phyloP scores from a whole-genome alignment of 2,329 filamentous ascomycete species.

The Aspergillus terreus region DNA sequence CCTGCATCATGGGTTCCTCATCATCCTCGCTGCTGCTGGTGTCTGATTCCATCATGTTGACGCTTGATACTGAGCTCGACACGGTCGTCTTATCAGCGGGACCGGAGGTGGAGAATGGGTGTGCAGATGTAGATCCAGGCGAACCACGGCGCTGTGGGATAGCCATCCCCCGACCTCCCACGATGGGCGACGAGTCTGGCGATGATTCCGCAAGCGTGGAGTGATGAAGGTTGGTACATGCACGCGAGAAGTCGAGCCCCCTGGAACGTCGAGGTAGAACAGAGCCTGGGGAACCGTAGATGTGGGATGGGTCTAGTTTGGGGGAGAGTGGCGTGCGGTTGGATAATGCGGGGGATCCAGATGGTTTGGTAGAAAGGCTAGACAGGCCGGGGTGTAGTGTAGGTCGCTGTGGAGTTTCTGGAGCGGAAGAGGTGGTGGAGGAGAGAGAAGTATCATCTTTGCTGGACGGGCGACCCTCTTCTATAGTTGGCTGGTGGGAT shows the following conservation, averaged over 20 bases:
- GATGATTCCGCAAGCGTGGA: conserved; percentile 89
- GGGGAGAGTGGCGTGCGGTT: conserved; percentile 72
- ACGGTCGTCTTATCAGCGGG: conserved; percentile 67
- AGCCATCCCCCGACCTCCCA: conserved; percentile 63
- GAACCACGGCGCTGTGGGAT: conserved; percentile 58
- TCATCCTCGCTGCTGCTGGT: conserved; percentile 68
- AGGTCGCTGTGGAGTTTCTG: conserved; percentile 70
- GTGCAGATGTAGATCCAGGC: conserved; percentile 55
- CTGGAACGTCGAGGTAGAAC: conserved; percentile 84
- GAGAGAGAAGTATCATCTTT: conserved; percentile 65
- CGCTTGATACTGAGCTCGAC: conserved; percentile 78
- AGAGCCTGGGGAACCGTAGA: conserved; percentile 81
- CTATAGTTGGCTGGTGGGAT: conserved; percentile 58
- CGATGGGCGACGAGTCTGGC: conserved; percentile 84
- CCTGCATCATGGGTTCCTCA: conserved; percentile 59
- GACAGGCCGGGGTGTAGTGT: conserved; percentile 64
- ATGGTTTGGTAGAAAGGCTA: conserved; percentile 57
- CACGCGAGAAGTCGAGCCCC: conserved; percentile 87
- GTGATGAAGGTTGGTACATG: conserved; percentile 91
- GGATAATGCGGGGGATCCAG: conserved; percentile 48
- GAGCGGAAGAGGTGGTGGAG: conserved; percentile 48
- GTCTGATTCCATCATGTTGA: conserved; percentile 75
- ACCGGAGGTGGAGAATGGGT: conserved; percentile 68
- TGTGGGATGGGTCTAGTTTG: conserved; percentile 78
- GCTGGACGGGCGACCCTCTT: conserved; percentile 52